Conservation (phyloP, 768 basidiomycete genomes). For the Pisolithus albus region DNA sequence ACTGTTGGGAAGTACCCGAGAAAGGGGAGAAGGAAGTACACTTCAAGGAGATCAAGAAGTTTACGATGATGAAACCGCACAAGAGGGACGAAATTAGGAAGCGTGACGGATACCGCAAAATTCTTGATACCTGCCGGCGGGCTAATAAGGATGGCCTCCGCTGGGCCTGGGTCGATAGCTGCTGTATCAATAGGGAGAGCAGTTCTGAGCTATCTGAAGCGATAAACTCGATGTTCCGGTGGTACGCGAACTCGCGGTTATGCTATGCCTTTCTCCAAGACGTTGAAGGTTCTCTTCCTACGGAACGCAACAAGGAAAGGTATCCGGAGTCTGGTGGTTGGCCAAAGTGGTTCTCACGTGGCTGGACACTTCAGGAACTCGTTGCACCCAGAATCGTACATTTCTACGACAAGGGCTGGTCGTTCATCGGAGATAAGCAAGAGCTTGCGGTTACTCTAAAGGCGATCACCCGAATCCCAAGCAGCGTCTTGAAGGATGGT, state of each 20-base stretch:
- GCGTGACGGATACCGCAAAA: constrained; percentile 1
- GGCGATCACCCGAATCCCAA: no score
- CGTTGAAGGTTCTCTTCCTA: not conserved
- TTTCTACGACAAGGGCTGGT: no score
- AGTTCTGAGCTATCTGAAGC: constrained; percentile 11
- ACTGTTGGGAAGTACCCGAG: constrained; percentile 1
- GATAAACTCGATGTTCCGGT: constrained; percentile 9
- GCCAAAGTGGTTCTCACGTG: no score
- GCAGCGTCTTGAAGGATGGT: not conserved
- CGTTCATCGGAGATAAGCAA: no score
- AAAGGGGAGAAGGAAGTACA: not conserved
- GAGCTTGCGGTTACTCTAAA: no score
- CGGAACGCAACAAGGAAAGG: not conserved
- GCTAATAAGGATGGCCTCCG: constrained; percentile 1
- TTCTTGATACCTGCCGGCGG: not conserved
- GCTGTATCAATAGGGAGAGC: constrained; percentile 15
- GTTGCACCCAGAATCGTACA: no score
- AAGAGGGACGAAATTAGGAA: not conserved
- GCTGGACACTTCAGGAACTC: no score
- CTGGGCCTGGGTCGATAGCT: constrained; percentile 13
- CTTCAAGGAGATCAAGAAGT: not conserved
- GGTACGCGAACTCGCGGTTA: constrained; percentile 12
- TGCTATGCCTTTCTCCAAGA: constrained; percentile 13
- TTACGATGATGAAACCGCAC: not conserved
- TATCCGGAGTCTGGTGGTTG: not conserved